Percentiles rank a stretch among this genome's conserved stretches.
These are phyloP conservation scores for Neurospora sp. DNA, from an alignment of 2,329 filamentous ascomycete genomes.

Conservation along the genomic window DNA sequence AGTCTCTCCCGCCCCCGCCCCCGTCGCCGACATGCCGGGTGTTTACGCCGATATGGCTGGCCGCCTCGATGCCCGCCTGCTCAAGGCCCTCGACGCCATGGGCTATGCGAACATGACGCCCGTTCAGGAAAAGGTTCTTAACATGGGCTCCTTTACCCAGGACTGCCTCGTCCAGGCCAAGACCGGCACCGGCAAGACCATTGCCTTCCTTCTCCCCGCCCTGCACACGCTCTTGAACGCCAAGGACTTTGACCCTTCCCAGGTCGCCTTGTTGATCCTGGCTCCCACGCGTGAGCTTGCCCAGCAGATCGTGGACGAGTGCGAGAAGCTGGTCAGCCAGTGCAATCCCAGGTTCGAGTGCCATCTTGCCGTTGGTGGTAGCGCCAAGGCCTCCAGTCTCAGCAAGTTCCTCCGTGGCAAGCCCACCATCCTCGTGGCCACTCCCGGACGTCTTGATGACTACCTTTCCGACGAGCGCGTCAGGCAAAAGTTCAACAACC, in stretches of 20 bases:
- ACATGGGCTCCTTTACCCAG: constrained; percentile 32
- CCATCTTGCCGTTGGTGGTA: constrained; percentile 69
- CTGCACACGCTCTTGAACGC: constrained; percentile 60
- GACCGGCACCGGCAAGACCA: constrained; percentile 79
- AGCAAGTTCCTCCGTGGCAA: constrained; percentile 60
- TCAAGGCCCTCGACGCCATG: constrained; percentile 13
- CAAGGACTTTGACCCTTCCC: constrained; percentile 19
- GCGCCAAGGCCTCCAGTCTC: constrained; percentile 64
- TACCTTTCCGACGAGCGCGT: constrained; percentile 63
- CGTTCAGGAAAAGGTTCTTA: constrained; percentile 42
- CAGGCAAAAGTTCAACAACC: constrained; percentile 50
- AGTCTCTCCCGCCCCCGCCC: not conserved
- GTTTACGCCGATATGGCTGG: constrained; percentile 13
- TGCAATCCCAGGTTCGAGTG: constrained; percentile 59
- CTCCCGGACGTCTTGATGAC: constrained; percentile 68
- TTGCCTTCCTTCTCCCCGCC: constrained; percentile 77
- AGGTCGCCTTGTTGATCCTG: constrained; percentile 52
- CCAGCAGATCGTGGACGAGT: constrained; percentile 62
- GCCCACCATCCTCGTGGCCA: constrained; percentile 65
- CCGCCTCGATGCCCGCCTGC: constrained; percentile 14
- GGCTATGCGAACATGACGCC: constrained; percentile 36
- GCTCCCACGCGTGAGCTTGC: constrained; percentile 63
- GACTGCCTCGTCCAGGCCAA: constrained; percentile 69
- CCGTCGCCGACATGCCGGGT: constrained; percentile 2
- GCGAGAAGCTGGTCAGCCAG: constrained; percentile 48